Evolutionary conservation across 768 basidiomycete species (phyloP), one percentile per base, ranked within the genome.

Genomic region (Suillus discolor): DNA sequence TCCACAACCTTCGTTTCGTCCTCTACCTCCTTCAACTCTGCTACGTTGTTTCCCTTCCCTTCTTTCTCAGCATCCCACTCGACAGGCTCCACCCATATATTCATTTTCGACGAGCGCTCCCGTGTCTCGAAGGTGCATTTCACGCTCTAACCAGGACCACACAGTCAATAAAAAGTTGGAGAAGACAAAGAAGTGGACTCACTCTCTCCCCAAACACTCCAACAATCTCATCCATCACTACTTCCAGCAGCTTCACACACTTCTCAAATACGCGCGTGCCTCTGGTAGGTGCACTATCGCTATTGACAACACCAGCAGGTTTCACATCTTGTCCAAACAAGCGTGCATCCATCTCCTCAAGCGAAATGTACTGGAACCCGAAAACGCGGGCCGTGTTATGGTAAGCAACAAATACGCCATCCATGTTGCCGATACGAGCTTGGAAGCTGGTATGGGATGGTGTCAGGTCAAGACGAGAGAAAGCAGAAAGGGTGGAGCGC

Each of bases 401-500:
- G 72, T 92, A 94, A 25, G 93, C 89, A 45, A 94, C 87, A 66
- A 95, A 83, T 9, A 98, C 90, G 18, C 97, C 97, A 72, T 97
- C 96, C 97, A 99, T 99, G 73, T 90, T 88, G 11, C 97, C 97
- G 67, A 99, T 99, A 6, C 97, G 89, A 2, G 87, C 96, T 83
- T 99, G 97, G 80, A 99, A 91, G 68, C 93, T 95, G 66, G n/a
- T 49, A 18, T 18, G 34, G 7, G 34, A 28, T 23, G n/a, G 60
- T 62, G 61, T 60, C 20, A 65, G 47, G 51, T 49, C 45, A 45
- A 54, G 38, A 28, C 3, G 23, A 23, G n/a, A 55, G 38, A 6
- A 38, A 45, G 34, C 49, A 5, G 16, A 25, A 11, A 28, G 23
- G 28, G 13, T 44, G 39, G 2, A 39, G 18, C 9, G 44, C 23